These are phyloP conservation scores for Penicillium griseofulvum DNA, from an alignment of 2,329 filamentous ascomycete genomes.

Conservation along the genomic window DNA sequence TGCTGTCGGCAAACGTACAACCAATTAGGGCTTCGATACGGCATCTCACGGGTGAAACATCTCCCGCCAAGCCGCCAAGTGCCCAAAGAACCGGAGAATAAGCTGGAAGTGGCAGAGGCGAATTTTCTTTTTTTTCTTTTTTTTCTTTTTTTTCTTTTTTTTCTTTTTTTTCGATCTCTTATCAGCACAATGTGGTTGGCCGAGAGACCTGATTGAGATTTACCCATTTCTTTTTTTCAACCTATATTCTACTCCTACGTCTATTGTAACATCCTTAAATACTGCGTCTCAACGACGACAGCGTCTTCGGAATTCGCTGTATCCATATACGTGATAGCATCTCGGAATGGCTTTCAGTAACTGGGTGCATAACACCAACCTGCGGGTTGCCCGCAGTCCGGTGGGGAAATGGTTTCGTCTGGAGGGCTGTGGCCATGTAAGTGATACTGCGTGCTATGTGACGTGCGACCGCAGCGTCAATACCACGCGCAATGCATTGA, in stretches of 20 bases:
- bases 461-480: not conserved
- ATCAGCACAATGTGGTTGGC: conserved; percentile 19
- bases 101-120: conserved; percentile 2
- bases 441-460: conserved; percentile 23
- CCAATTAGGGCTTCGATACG: conserved; percentile 9
- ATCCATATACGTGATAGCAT: conserved; percentile 2
- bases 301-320: conserved; percentile 2
- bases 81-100: conserved; percentile 12
- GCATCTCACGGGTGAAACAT: not conserved
- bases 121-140: conserved; percentile 11
- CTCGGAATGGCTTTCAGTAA: conserved; percentile 14
- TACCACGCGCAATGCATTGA: conserved; percentile 5
- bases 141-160: conserved; percentile 2
- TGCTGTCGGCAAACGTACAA: conserved; percentile 10
- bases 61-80: conserved; percentile 12
- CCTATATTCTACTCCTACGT: not conserved
- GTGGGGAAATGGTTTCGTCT: conserved; percentile 75
- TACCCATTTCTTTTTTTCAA: conserved; percentile 10
- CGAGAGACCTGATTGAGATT: not conserved
- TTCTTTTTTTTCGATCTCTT: conserved; percentile 11
- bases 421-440: conserved; percentile 78
- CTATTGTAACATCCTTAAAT: conserved; percentile 11
- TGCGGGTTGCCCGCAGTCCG: conserved; percentile 58
- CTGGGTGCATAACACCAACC: conserved; percentile 29
- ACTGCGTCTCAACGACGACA: conserved; percentile 10